Percentiles rank a stretch among this genome's conserved stretches.
These are phyloP conservation scores for Colletotrichum costaricense DNA, from an alignment of 2,329 filamentous ascomycete species.

Conservation along the genomic window DNA sequence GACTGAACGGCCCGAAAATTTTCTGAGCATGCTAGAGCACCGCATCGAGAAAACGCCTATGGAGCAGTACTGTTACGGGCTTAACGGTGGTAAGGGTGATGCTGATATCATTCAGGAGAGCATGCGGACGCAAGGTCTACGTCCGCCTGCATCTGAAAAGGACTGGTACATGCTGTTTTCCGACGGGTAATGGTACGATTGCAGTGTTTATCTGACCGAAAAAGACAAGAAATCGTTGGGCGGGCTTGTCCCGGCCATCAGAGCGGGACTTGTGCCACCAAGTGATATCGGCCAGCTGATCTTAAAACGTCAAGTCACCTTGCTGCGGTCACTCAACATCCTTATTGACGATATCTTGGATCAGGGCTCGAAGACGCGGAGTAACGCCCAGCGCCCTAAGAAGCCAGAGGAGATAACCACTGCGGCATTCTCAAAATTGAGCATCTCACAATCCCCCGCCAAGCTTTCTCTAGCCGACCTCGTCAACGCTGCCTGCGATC, in stretches of 20 bases:
- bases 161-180: slow-evolving; percentile 52
- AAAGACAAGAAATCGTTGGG: slow-evolving; percentile 38
- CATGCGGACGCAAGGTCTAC: slow-evolving; percentile 47
- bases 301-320: slow-evolving; percentile 49
- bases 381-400: slow-evolving; percentile 38
- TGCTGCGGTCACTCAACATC: slow-evolving; percentile 53
- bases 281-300: slow-evolving; percentile 48
- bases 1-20: slow-evolving; percentile 45
- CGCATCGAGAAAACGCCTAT: slow-evolving; percentile 47
- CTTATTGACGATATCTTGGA: slow-evolving; percentile 56
- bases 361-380: slow-evolving; percentile 45
- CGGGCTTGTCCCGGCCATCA: slow-evolving; percentile 39
- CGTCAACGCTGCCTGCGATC: slow-evolving; percentile 44
- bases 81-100: slow-evolving; percentile 49
- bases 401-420: slow-evolving; percentile 43
- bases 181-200: slow-evolving; percentile 49
- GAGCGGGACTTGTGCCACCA: slow-evolving; percentile 42
- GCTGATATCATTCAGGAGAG: slow-evolving; percentile 46
- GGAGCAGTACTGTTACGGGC: slow-evolving; percentile 48
- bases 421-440: slow-evolving; percentile 47
- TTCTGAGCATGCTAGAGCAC: slow-evolving; percentile 52
- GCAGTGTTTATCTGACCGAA: slow-evolving; percentile 50
- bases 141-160: slow-evolving; percentile 40
- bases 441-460: slow-evolving; percentile 38
- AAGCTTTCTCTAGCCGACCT: slow-evolving; percentile 48